Base-by-base conservation (phyloP, 495 filamentous ascomycete species). In the Neurospora africana region DNA sequence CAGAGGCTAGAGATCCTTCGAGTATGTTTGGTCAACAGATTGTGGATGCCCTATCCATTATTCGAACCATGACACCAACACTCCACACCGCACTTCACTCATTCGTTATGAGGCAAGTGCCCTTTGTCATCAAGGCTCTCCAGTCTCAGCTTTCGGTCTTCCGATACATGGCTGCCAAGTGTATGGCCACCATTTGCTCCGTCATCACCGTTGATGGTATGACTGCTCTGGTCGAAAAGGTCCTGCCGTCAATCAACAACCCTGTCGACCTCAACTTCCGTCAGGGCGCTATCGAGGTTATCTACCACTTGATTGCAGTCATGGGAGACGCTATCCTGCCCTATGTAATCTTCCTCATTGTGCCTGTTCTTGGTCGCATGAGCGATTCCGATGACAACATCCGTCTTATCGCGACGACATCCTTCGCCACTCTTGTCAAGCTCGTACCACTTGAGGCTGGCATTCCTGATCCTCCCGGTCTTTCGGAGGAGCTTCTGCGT, bases 291-390 rank as follows among this genome's bases (percentile, higher is more conserved):
- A 93, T 98, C 72, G 95, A 99, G 80, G 92, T 89, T 74, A 90
- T 99, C 71, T 99, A 99, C 77, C 91, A 98, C 77, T 85, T 99
- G 41, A 98, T 98, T 75, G 91, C 96, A 76, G 95, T 98, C 70
- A 99, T 99, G 95, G 95, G 96, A 72, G 96, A 98, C 76, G 87
- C 88, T 68, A 98, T 99, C 71, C 83, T 99, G 23, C 95, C 95
- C 10, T 99, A 98, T 80, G 95, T 99, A 71, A 98, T 99, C 76
- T 98, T 99, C 88, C 88, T 99, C 70, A 95, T 99, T 65, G 95
- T 98, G n/a, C 95, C 95, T 4, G 95, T 99, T 5, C 87, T 99
- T 69, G 95, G 95, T 44, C 90, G 95, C n/a, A 99, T 99, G 95
- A 98, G 94, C 79, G 95, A 99, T 79, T 95, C 95, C 0, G 95